Base-by-base conservation (phyloP, 2,329 filamentous ascomycete genomes). In the Sclerotinia minor region DNA sequence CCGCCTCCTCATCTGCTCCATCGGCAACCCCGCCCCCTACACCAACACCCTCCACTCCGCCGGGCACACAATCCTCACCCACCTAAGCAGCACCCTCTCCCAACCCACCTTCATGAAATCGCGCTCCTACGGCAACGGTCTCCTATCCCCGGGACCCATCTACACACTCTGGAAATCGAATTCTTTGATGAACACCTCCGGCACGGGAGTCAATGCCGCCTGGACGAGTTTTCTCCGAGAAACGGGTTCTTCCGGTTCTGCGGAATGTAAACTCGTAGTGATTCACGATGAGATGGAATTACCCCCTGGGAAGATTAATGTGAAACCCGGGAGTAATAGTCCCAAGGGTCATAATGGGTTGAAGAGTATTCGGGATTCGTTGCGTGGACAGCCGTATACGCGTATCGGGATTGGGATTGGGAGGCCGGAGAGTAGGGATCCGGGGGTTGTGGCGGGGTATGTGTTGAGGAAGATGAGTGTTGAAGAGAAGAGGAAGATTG, bases 241-340 rank as follows among this genome's bases (percentile, higher is more conserved):
- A 72, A 76, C 70, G 0, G 35, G 5, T 8, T 49, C 58, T 15
- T 49, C 44, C 13, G n/a, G 35, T 2, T 26, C 72, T 72, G 80
- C 44, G 76, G 70, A 73, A 64, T 80, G 82, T 3, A 79, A 82
- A 3, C 79, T 99, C 21, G 87, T 98, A 0, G 81, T 98, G 17
- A 81, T 98, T 26, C 93, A 98, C 77, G 94, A 98, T 77, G 94
- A 98, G 77, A 80, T 98, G 45, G 94, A 97, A 75, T 83, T 85
- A 53, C 81, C 84, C 3, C 76, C 93, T 2, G 93, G 93, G 0
- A 83, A 84, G 47, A 83, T 96, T 19, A 86, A 82, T 60, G 81
- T 92, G 7, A 85, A 85, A 67, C 82, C 83, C 32, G 92, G 90
- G 77, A 82, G 83, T 2, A 79, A 83, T 66, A 92, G 89, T 75